Evolutionary conservation across 1,284 basidiomycete species (phyloP).

Genomic region (Ustilago lituana): DNA sequence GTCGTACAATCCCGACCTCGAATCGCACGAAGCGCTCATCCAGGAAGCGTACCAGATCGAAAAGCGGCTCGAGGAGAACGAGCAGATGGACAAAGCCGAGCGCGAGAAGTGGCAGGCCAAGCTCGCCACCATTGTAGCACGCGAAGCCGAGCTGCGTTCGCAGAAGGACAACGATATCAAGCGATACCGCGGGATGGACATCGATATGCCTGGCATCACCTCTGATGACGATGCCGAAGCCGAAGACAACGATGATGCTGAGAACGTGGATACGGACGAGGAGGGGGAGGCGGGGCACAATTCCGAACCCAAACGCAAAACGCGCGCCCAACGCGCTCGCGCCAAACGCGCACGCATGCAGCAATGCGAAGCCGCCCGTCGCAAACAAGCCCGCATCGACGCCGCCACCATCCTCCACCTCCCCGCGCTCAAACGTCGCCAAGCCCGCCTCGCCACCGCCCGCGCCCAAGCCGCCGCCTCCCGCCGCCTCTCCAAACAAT

Average conservation of each 20-base stretch:
- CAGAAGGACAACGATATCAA: conserved; percentile 26
- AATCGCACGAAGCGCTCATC: conserved; percentile 80
- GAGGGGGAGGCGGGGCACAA: conserved; percentile 4
- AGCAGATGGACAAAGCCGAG: conserved; percentile 66
- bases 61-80: conserved; percentile 73
- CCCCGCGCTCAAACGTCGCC: conserved; percentile 34
- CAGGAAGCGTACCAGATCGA: conserved; percentile 77
- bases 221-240: conserved; percentile 23
- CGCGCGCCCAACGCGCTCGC: conserved; percentile 43
- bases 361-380: conserved; percentile 17
- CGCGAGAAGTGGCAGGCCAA: conserved; percentile 25
- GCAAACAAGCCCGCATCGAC: conserved; percentile 45
- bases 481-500: conserved; percentile 35
- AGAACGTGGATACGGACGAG: neutral
- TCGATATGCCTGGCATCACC: conserved; percentile 24
- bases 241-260: conserved; percentile 3
- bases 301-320: conserved; percentile 49
- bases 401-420: conserved; percentile 43
- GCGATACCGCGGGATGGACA: conserved; percentile 44
- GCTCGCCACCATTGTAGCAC: conserved; percentile 32
- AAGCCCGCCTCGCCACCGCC: conserved; percentile 22
- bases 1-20: conserved; percentile 90
- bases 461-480: conserved; percentile 30
- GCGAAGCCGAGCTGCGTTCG: conserved; percentile 26
- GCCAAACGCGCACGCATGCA: conserved; percentile 37